Percentiles rank a stretch among this genome's conserved stretches.
phyloP scores from a whole-genome alignment of 1,139 yeast species.

The Pichia sp. region DNA sequence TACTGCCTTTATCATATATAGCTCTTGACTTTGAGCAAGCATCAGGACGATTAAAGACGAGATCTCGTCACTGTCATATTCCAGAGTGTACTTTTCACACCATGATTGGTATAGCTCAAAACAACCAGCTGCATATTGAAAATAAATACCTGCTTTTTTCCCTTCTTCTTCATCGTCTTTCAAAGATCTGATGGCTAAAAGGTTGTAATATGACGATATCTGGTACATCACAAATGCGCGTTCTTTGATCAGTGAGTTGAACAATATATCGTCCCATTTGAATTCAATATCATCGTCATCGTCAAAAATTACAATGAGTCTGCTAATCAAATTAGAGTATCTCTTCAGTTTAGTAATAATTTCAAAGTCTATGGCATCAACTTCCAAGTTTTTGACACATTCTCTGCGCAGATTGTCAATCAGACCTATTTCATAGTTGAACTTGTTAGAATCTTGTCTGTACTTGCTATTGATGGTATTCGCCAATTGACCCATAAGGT shows the following conservation, averaged over 20 bases:
- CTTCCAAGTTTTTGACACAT: too few species aligned
- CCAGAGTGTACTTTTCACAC: slow-evolving; percentile 7
- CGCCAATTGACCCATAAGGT: too few species aligned
- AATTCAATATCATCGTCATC: neutral
- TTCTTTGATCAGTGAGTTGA: neutral
- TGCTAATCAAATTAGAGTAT: neutral
- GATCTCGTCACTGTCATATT: neutral
- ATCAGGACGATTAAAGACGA: slow-evolving; percentile 36
- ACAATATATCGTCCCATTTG: neutral
- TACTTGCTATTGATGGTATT: too few species aligned
- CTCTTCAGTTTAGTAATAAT: neutral
- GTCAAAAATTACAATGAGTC: neutral
- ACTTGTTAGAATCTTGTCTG: too few species aligned
- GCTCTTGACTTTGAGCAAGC: slow-evolving; percentile 85
- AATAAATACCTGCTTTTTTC: slow-evolving; percentile 53
- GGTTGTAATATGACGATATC: slow-evolving; percentile 49
- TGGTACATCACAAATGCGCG: slow-evolving; percentile 37
- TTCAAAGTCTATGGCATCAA: too few species aligned
- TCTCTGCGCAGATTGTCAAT: too few species aligned
- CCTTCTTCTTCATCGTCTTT: slow-evolving; percentile 16
- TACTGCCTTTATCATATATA: slow-evolving; percentile 71
- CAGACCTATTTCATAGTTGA: too few species aligned
- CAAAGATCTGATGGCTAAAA: neutral
- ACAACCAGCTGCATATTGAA: slow-evolving; percentile 67
- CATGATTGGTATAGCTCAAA: slow-evolving; percentile 24